Percentiles rank a stretch among this genome's conserved stretches.
phyloP scores from a whole-genome alignment of 192 early-diverging fungal genomes.

The Pilobolus umbonatus region DNA sequence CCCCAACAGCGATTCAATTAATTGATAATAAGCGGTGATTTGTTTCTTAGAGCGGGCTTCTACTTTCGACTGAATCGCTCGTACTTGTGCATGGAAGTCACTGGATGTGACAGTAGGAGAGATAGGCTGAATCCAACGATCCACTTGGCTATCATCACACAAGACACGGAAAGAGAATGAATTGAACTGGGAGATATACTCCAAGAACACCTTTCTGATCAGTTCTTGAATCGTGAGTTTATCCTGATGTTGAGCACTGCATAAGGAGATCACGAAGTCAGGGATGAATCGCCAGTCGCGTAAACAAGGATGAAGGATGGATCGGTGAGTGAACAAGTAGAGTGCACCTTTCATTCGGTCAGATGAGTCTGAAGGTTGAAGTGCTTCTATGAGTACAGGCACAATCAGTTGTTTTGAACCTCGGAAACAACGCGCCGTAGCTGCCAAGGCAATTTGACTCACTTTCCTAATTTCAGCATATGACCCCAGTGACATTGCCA shows the following conservation, averaged over 20 bases:
- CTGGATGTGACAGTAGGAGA: constrained; percentile 1
- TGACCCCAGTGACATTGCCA: constrained; percentile 50
- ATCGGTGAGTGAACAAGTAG: constrained; percentile 51
- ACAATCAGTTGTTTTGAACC: constrained; percentile 47
- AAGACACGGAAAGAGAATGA: constrained; percentile 45
- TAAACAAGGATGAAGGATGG: constrained; percentile 47
- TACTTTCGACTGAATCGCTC: constrained; percentile 1
- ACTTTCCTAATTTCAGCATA: constrained; percentile 59
- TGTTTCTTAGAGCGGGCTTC: not conserved
- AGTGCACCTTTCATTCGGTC: constrained; percentile 68
- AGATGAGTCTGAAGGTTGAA: constrained; percentile 33
- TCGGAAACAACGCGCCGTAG: constrained; percentile 42
- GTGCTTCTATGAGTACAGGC: constrained; percentile 42
- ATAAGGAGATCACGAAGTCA: constrained; percentile 48
- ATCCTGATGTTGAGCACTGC: constrained; percentile 60
- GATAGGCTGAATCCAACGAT: too few relatives aligned
- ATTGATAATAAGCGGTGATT: constrained; percentile 37
- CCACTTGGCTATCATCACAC: too few relatives aligned
- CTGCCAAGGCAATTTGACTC: constrained; percentile 44
- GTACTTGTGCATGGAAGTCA: not conserved
- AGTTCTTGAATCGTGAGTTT: constrained; percentile 67
- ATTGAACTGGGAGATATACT: constrained; percentile 50
- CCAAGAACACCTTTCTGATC: constrained; percentile 56
- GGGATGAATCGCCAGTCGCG: constrained; percentile 54
- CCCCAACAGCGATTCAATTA: constrained; percentile 46